phyloP scores from a whole-genome alignment of 2,329 filamentous ascomycete species.

The Colletotrichum spaethianum region DNA sequence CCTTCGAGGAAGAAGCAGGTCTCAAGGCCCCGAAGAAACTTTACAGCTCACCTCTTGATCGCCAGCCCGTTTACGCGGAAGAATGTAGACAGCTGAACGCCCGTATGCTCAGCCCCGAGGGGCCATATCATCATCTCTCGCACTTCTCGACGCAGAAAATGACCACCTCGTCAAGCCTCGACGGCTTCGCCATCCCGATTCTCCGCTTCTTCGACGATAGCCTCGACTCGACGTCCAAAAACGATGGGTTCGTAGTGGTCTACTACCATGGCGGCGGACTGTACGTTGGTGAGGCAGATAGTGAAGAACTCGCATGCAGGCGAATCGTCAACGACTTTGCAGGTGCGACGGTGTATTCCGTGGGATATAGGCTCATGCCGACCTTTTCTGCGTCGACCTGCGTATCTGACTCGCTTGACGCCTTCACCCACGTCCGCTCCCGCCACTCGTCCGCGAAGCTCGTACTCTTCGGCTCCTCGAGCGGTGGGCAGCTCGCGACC shows the following conservation, averaged over 20 bases:
- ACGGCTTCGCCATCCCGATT: slow-evolving; percentile 54
- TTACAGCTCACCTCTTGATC: slow-evolving; percentile 48
- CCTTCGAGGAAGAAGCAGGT: slow-evolving; percentile 52
- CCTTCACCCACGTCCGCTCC: slow-evolving; percentile 48
- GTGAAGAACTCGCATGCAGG: slow-evolving; percentile 63
- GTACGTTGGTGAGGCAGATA: slow-evolving; percentile 62
- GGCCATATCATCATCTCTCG: slow-evolving; percentile 54
- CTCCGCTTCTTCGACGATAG: slow-evolving; percentile 38
- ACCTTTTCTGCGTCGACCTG: slow-evolving; percentile 55
- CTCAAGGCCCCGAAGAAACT: slow-evolving; percentile 47
- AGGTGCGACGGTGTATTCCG: slow-evolving; percentile 56
- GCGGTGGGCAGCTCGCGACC: slow-evolving; percentile 63
- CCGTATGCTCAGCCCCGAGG: slow-evolving; percentile 52
- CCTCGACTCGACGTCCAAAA: not conserved
- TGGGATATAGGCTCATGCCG: slow-evolving; percentile 63
- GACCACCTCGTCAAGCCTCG: slow-evolving; percentile 51
- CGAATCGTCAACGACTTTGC: slow-evolving; percentile 53
- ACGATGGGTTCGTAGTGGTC: slow-evolving; percentile 51
- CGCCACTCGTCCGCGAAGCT: slow-evolving; percentile 42
- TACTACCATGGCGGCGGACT: slow-evolving; percentile 66
- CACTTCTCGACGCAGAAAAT: slow-evolving; percentile 49
- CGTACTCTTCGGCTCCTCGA: slow-evolving; percentile 61
- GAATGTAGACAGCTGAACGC: slow-evolving; percentile 56
- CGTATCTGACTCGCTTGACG: slow-evolving; percentile 58
- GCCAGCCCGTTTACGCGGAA: slow-evolving; percentile 57